Base-by-base conservation (phyloP, 768 basidiomycete genomes). In the Filobasidium floriforme region DNA sequence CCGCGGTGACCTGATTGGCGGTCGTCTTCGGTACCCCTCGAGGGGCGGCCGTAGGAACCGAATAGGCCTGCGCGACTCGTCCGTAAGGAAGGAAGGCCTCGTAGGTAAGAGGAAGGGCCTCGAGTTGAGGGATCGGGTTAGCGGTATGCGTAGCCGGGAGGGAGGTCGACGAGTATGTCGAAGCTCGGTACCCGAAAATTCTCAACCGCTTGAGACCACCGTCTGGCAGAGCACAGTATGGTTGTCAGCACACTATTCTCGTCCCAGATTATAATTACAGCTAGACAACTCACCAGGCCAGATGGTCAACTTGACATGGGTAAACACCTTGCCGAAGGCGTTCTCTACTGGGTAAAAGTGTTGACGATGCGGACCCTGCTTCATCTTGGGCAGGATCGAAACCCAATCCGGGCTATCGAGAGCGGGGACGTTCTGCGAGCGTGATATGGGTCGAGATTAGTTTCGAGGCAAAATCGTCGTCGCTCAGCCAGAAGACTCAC, bases 161-260 rank as follows among this genome's bases (percentile, higher is more conserved):
- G 0, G 66, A 24, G 29, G 67, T 1, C 11, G 68, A n/a, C 28
- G 55, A n/a, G 10, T 67, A 32, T 15, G 68, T 24, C 1, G 66
- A 32, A 43, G 68, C 44, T 59, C 85, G 83, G 62, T 82, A 80
- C 6, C 96, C 91, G 70, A 86, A 81, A 59, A 96, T 78, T 66
- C 96, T 85, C n/a, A 99, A 82, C 26, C 96, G 85, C 80, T 98
- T 98, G 75, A 97, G 80, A 28, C 96, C 96, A 51, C 96, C 96
- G 73, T 99, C 94, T 81, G 62, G 15, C 19, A 7, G 7, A 44
- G 43, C 32, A 37, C 32, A 37, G 32, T 9, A 37, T 4, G 32
- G 9, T 37, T 37, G 32, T 37, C 32, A 37, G 32, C 9, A 3
- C 4, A 37, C 32, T 37, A 4, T 3, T 37, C 32, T 37, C 32